These are phyloP conservation scores for Microdochium trichocladiopsis DNA, from an alignment of 2,329 filamentous ascomycete genomes.

Conservation along the genomic window DNA sequence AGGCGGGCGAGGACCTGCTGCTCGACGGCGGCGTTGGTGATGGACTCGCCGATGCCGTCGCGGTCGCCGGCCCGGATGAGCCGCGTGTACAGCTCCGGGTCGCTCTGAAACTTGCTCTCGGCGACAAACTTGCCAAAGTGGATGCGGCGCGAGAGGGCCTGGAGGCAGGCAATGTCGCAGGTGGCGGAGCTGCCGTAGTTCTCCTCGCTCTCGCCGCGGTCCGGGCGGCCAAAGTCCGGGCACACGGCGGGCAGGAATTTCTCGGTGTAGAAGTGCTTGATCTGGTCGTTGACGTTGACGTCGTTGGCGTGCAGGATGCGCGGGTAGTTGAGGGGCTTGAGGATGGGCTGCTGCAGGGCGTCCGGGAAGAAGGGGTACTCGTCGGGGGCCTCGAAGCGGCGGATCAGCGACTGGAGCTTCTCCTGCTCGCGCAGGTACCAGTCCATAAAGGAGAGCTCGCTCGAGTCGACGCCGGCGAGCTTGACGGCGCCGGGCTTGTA, in stretches of 20 bases:
- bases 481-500: conserved; percentile 75
- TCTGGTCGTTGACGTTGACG: conserved; percentile 83
- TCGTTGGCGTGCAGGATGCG: conserved; percentile 79
- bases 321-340: conserved; percentile 85
- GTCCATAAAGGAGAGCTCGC: conserved; percentile 74
- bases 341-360: conserved; percentile 69
- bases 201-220: conserved; percentile 79
- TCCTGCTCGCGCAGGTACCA: conserved; percentile 92
- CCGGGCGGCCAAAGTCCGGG: conserved; percentile 65
- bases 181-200: conserved; percentile 94
- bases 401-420: conserved; percentile 82
- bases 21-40: conserved; percentile 86
- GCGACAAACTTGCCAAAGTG: conserved; percentile 99
- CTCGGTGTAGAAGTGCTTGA: conserved; percentile 79
- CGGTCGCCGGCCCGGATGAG: conserved; percentile 78
- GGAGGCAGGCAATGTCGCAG: conserved; percentile 82
- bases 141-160: conserved; percentile 83
- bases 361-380: conserved; percentile 96
- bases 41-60: conserved; percentile 77
- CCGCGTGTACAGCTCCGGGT: conserved; percentile 71
- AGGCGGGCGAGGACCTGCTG: conserved; percentile 84
- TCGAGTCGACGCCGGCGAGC: conserved; percentile 56
- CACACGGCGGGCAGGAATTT: conserved; percentile 81
- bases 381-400: conserved; percentile 92
- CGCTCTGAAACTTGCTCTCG: conserved; percentile 85